These are phyloP conservation scores for Sugiyamaella chiloensis DNA, from an alignment of 805 yeast genomes.

Conservation along the genomic window DNA sequence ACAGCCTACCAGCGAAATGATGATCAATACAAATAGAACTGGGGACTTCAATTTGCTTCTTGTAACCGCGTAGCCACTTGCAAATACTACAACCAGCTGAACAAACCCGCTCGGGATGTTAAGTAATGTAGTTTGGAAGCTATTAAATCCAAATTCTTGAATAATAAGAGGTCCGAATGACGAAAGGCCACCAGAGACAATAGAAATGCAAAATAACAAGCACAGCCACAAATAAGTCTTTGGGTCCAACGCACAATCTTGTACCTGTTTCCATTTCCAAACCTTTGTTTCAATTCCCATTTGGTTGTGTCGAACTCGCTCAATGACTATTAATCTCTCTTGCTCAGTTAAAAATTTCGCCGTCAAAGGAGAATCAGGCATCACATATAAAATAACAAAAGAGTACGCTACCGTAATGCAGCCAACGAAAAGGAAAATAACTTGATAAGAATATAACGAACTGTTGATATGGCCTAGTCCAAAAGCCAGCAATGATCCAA, in stretches of 20 bases:
- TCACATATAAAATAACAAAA: slow-evolving; percentile 13
- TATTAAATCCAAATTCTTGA: slow-evolving; percentile 32
- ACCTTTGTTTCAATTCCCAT: slow-evolving; percentile 44
- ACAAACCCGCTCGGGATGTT: slow-evolving; percentile 42
- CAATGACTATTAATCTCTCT: slow-evolving; percentile 26
- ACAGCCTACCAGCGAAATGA: slow-evolving; percentile 36
- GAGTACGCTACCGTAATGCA: slow-evolving; percentile 46
- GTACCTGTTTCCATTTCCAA: slow-evolving; percentile 42
- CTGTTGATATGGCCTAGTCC: slow-evolving; percentile 36
- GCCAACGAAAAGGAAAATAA: slow-evolving; percentile 54
- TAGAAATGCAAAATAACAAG: slow-evolving; percentile 29
- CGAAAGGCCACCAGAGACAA: slow-evolving; percentile 35
- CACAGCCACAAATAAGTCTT: slow-evolving; percentile 35
- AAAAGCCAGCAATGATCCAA: slow-evolving; percentile 51
- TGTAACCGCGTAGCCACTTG: slow-evolving; percentile 2
- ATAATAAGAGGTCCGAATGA: slow-evolving; percentile 34
- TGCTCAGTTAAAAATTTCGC: slow-evolving; percentile 24
- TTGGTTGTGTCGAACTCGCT: slow-evolving; percentile 31
- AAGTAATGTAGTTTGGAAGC: slow-evolving; percentile 40
- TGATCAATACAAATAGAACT: slow-evolving; percentile 27
- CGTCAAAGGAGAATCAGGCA: slow-evolving; percentile 21
- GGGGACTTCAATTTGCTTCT: slow-evolving; percentile 11
- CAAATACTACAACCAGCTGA: slow-evolving; percentile 33
- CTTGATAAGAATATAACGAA: slow-evolving; percentile 42
- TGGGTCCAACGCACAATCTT: slow-evolving; percentile 43